Evolutionary conservation across 2,329 filamentous ascomycete genomes (phyloP).

Genomic region (Leptographium wingfieldii): DNA sequence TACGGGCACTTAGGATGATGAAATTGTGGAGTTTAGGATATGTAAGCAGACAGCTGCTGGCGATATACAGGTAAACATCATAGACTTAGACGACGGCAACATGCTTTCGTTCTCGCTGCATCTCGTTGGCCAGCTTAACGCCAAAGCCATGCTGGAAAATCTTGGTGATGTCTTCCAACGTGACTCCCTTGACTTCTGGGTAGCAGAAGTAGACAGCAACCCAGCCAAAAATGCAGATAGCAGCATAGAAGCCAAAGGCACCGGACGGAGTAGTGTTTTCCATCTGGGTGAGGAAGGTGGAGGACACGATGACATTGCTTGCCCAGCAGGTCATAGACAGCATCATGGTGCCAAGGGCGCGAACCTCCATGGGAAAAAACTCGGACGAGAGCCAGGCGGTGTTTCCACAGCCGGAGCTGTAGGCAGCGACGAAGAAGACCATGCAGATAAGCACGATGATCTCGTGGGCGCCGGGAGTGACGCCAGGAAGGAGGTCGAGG

Average conservation of each 20-base stretch:
- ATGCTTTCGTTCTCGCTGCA: slow-evolving; percentile 11
- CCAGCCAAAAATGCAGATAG: neutral
- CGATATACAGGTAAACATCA: no score
- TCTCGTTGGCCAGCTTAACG: neutral
- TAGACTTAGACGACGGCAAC: neutral
- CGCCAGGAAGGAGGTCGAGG: neutral
- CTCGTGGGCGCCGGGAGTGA: neutral
- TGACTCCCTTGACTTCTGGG: neutral
- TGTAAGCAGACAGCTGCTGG: no score
- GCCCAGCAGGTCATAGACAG: neutral
- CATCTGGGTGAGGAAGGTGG: slow-evolving; percentile 1
- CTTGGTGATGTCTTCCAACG: neutral
- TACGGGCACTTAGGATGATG: no score
- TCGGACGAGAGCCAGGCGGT: slow-evolving; percentile 1
- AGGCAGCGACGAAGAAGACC: neutral
- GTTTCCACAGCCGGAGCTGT: slow-evolving; percentile 1
- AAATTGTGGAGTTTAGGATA: no score
- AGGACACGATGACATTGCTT: slow-evolving; percentile 1
- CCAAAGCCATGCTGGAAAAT: slow-evolving; percentile 1
- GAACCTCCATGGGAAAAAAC: slow-evolving; percentile 1
- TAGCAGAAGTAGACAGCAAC: slow-evolving; percentile 1
- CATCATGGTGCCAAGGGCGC: slow-evolving; percentile 1
- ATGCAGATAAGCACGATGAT: neutral
- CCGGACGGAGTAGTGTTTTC: neutral
- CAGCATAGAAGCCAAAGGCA: slow-evolving; percentile 2